A percentile compares a stretch with the other conserved stretches of the same genome.
phyloP scores from a whole-genome alignment of 441 rosid genomes.

The Breynia disticha region DNA sequence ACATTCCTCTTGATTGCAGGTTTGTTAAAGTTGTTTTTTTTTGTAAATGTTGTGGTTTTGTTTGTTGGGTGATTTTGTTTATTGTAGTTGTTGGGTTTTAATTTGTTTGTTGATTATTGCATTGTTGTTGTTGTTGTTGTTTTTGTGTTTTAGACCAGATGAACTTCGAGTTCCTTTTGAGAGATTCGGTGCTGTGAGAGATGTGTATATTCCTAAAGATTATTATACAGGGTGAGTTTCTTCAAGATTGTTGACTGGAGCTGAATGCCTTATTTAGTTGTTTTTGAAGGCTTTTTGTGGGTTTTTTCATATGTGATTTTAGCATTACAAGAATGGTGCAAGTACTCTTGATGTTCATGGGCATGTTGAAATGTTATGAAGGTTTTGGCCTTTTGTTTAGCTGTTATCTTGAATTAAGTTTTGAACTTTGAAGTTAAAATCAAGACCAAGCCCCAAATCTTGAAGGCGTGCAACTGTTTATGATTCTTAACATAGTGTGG shows the following conservation, averaged over 20 bases:
- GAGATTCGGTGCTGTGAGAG: conserved; percentile 84
- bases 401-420: conserved; percentile 31
- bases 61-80: not conserved
- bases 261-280: no score
- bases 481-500: conserved; percentile 58
- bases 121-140: conserved; percentile 8
- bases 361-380: no score
- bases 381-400: no score
- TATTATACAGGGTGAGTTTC: conserved; percentile 71
- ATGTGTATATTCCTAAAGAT: conserved; percentile 87
- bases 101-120: not conserved
- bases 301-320: not conserved
- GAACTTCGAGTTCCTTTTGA: conserved; percentile 81
- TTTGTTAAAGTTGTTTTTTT: not conserved
- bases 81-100: not conserved
- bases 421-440: conserved; percentile 90
- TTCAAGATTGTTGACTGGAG: no score
- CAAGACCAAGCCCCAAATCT: conserved; percentile 94
- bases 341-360: no score
- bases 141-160: conserved; percentile 50
- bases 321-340: not conserved
- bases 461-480: conserved; percentile 51
- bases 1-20: conserved; percentile 95
- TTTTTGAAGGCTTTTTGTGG: not conserved
- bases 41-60: conserved; percentile 3